Base-by-base conservation (phyloP, 1,139 yeast genomes). In the Debaryomyces psychrophilus region DNA sequence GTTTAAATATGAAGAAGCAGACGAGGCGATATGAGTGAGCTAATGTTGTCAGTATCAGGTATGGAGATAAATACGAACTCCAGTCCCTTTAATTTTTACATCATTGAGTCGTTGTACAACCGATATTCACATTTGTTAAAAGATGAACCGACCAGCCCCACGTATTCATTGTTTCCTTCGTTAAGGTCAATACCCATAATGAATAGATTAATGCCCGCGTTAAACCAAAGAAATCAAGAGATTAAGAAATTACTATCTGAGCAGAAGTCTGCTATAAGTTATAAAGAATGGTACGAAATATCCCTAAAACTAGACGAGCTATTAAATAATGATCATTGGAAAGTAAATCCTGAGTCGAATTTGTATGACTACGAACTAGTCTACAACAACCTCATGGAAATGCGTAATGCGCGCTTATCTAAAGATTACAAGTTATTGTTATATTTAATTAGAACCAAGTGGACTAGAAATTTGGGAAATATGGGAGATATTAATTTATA, bases 391-490 rank as follows among this genome's bases (percentile, higher is more conserved):
- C 67, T 90, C 44, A 56, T 62, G n/a, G 85, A 85, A 48, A 71
- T 93, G 73, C 69, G 79, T 41, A 63, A 66, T 1, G 90, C 93
- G 1, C 71, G 97, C 34, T 47, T 64, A 23, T 58, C 69, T 8
- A 75, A 78, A 27, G 88, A 93, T 59, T 80, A 78, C 56, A 74
- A 79, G 46, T 71, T 77, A 38, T 67, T 93, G 31, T 66, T 92
- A 20, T 89, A 88, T 59, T 69, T 89, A 22, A 82, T 93, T 8
- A 68, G 98, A 46, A 92, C 97, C 0, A 82, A 87, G 27, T 86
- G 97, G 88, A 80, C 82, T 8, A 73, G 99, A 51, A 89, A 90
- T 60, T 67, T 90, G 49, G 98, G 96, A 0, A 87, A 90, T 55
- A 89, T 90, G 76, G 96, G 96, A 0, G 88, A 90, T 62, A 79